These are phyloP conservation scores for Arachnopeziza araneosa DNA, from an alignment of 2,329 filamentous ascomycete genomes.

Conservation along the genomic window DNA sequence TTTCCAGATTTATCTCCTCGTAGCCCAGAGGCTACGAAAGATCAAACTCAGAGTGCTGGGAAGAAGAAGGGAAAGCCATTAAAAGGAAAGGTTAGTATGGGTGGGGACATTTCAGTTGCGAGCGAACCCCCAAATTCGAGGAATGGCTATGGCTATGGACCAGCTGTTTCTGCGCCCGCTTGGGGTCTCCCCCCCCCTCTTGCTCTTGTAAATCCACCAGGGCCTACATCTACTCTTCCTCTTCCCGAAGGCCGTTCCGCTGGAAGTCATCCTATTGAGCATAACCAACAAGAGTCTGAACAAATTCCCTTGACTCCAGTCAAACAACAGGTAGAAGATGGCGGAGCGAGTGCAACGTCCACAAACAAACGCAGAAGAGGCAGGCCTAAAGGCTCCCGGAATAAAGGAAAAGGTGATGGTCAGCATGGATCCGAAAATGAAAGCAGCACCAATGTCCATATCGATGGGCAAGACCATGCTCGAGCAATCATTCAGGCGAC, in stretches of 20 bases:
- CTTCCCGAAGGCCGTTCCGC: conserved; percentile 6
- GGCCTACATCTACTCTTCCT: conserved; percentile 12
- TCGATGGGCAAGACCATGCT: conserved; percentile 9
- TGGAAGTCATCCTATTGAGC: not conserved
- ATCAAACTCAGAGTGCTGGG: conserved; percentile 7
- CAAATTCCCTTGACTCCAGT: conserved; percentile 17
- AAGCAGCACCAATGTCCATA: conserved; percentile 7
- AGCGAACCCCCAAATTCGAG: conserved; percentile 25
- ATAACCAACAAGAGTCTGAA: conserved; percentile 7
- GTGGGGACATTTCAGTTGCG: conserved; percentile 4
- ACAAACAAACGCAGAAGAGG: conserved; percentile 32
- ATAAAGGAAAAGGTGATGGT: conserved; percentile 32
- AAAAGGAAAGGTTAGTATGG: conserved; percentile 13
- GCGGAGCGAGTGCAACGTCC: conserved; percentile 13
- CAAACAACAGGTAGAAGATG: conserved; percentile 16
- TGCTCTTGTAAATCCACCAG: conserved; percentile 22
- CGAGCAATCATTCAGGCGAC: conserved; percentile 10
- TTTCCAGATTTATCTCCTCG: conserved; percentile 40
- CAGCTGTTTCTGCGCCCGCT: conserved; percentile 25
- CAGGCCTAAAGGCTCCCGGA: conserved; percentile 48
- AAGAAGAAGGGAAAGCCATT: conserved; percentile 26
- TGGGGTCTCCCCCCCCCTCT: conserved; percentile 28
- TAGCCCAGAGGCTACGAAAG: conserved; percentile 17
- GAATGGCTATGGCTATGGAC: conserved; percentile 28
- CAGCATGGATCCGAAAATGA: conserved; percentile 9